Percentiles rank a stretch among this genome's conserved stretches.
These are phyloP conservation scores for Hericium rajendrae DNA, from an alignment of 768 basidiomycete genomes.

Conservation along the genomic window DNA sequence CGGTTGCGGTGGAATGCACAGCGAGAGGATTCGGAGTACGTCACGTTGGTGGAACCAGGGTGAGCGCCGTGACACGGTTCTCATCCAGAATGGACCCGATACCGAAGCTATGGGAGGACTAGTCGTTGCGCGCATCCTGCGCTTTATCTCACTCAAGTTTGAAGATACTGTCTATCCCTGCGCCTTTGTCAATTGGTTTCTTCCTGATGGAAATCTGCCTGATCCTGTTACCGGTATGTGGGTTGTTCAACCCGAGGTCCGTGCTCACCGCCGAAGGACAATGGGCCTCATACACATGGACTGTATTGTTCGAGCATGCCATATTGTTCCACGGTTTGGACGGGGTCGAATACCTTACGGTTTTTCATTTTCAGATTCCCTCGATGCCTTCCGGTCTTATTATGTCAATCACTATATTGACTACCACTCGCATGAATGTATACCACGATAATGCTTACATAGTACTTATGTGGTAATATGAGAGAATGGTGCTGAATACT, in stretches of 20 bases:
- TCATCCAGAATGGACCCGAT: not conserved
- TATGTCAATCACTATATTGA: slow-evolving; percentile 3
- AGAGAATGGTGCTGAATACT: not conserved
- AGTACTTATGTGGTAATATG: not conserved
- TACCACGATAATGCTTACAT: not conserved
- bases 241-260: not conserved
- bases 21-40: not conserved
- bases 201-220: too few relatives aligned
- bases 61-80: not conserved
- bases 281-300: not conserved
- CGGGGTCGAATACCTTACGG: not conserved
- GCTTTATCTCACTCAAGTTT: slow-evolving; percentile 2
- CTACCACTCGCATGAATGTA: not conserved
- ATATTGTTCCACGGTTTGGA: slow-evolving; percentile 1
- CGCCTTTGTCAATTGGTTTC: slow-evolving; percentile 2
- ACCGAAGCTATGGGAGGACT: slow-evolving; percentile 1
- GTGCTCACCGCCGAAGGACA: too few relatives aligned
- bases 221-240: slow-evolving; percentile 5
- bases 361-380: not conserved
- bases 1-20: not conserved
- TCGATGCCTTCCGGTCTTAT: not conserved
- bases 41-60: not conserved
- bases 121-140: not conserved
- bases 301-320: slow-evolving; percentile 1
- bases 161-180: not conserved